Conservation (phyloP, 1,284 basidiomycete genomes). For the Cutaneotrichosporon arboriforme region DNA sequence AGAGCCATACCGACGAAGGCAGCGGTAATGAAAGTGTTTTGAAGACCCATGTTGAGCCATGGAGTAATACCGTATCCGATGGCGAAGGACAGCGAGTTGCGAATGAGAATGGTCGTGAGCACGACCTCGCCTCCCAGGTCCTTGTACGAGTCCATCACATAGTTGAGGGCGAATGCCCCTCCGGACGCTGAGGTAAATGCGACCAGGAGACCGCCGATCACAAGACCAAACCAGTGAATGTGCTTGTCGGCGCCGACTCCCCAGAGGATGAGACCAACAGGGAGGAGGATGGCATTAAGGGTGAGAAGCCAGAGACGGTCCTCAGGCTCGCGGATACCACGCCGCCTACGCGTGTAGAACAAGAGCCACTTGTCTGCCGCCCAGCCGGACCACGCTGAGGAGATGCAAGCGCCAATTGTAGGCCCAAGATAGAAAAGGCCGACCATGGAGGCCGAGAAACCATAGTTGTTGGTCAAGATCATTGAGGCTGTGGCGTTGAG, state of each 20-base stretch:
- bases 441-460: slow-evolving; percentile 18
- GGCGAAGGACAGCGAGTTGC: slow-evolving; percentile 17
- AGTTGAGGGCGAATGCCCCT: slow-evolving; percentile 26
- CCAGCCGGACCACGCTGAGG: slow-evolving; percentile 15
- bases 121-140: slow-evolving; percentile 24
- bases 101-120: slow-evolving; percentile 22
- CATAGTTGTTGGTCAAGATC: slow-evolving; percentile 13
- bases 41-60: slow-evolving; percentile 21
- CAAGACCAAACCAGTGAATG: slow-evolving; percentile 26
- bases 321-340: slow-evolving; percentile 32
- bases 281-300: slow-evolving; percentile 19
- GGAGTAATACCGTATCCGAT: slow-evolving; percentile 24
- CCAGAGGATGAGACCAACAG: slow-evolving; percentile 26
- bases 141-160: slow-evolving; percentile 30
- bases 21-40: slow-evolving; percentile 21
- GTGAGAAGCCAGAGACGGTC: slow-evolving; percentile 25
- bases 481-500: slow-evolving; percentile 23
- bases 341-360: slow-evolving; percentile 17
- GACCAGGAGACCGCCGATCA: slow-evolving; percentile 19
- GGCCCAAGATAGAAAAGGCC: slow-evolving; percentile 28
- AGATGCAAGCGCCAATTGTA: slow-evolving; percentile 20
- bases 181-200: slow-evolving; percentile 20
- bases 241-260: slow-evolving; percentile 25
- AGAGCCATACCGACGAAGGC: slow-evolving; percentile 18
- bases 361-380: slow-evolving; percentile 20